Conservation (phyloP, 176 grass and related monocot genomes). For the Carex myosuroides region DNA sequence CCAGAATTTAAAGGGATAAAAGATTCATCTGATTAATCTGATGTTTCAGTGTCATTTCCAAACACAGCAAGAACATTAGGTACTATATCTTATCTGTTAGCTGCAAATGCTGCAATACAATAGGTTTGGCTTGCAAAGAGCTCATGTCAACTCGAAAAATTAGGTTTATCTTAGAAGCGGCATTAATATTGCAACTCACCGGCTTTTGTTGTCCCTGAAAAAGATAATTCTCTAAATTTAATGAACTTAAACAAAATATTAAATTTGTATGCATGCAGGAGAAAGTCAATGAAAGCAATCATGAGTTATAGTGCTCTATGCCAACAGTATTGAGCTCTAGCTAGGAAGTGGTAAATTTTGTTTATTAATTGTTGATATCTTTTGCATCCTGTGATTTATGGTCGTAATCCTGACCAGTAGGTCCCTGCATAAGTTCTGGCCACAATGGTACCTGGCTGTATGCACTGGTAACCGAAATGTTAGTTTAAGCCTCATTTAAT, state of each 20-base stretch:
- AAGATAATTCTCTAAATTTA: neutral
- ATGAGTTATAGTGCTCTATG: constrained; percentile 8
- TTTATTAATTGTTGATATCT: constrained; percentile 1
- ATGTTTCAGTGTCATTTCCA: neutral
- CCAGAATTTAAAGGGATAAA: neutral
- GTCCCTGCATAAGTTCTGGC: neutral
- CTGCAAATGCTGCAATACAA: neutral
- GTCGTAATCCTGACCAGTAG: neutral
- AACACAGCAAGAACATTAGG: neutral
- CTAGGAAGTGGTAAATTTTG: constrained; percentile 8
- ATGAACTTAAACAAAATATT: neutral
- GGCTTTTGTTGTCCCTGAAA: neutral
- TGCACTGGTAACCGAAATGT: neutral
- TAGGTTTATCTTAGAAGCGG: neutral
- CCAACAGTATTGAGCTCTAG: constrained; percentile 3
- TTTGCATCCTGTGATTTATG: neutral
- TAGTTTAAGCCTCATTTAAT: neutral
- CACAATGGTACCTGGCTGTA: neutral
- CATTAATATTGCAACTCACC: neutral
- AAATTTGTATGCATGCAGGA: constrained; percentile 21
- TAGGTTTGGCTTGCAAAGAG: neutral
- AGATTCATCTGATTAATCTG: neutral
- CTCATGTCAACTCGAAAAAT: neutral
- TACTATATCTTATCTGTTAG: neutral
- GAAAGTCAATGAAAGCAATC: constrained; percentile 12